These are phyloP conservation scores for Leccinellum albellum DNA, from an alignment of 768 basidiomycete genomes.

Conservation along the genomic window DNA sequence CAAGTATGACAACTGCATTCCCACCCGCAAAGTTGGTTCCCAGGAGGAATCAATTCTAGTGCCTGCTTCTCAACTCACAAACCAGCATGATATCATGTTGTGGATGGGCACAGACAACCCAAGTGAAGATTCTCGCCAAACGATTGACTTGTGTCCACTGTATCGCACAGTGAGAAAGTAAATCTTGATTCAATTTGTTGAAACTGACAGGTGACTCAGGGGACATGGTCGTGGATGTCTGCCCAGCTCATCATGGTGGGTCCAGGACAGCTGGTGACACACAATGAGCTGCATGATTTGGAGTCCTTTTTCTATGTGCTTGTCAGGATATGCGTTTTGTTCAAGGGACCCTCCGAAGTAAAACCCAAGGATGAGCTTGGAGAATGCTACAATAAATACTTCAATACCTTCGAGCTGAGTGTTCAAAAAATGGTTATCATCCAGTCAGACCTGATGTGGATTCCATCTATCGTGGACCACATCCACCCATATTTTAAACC, in stretches of 20 bases:
- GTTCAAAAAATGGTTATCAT: not conserved
- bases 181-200: not conserved
- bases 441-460: not conserved
- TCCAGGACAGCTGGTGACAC: constrained; percentile 1
- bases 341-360: not conserved
- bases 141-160: not conserved
- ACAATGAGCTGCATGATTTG: not conserved
- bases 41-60: not conserved
- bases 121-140: not conserved
- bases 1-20: not conserved
- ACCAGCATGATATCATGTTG: not conserved
- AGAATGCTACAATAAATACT: constrained; percentile 5
- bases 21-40: not conserved
- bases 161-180: not conserved
- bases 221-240: constrained; percentile 5
- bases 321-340: not conserved
- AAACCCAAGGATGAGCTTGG: not conserved
- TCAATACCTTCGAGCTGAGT: constrained; percentile 3
- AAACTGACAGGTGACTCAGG: not conserved
- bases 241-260: constrained; percentile 2
- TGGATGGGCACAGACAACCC: not conserved
- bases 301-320: not conserved
- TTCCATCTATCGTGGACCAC: not conserved
- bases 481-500: not conserved
- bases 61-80: not conserved